Base-by-base conservation (phyloP, 225 moss, liverwort and hornwort species). In the Lunularia cruciata region DNA sequence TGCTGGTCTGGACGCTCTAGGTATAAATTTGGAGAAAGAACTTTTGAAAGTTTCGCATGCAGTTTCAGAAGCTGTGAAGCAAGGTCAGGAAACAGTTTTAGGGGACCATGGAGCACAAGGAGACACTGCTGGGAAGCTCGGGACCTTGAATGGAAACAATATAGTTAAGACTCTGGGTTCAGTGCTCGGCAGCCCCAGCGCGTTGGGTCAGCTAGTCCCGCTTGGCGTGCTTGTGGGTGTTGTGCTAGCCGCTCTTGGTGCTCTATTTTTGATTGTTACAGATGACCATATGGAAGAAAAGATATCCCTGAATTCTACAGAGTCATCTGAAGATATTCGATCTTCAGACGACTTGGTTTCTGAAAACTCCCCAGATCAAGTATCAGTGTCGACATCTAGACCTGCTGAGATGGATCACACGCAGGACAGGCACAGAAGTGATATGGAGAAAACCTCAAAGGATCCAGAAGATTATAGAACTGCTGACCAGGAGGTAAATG, bases 181-280 rank as follows among this genome's bases (percentile, higher is more conserved):
- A 32, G 89, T 81, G 5, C 67, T 91, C 66, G 77, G 90, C 65
- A 71, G 74, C 53, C 78, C 85, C 53, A 82, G 69, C 49, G 76
- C 85, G 52, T 63, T 98, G 70, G 78, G 86, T 62, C 67, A 72
- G 11, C 59, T 98, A 40, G 69, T 98, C 73, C 96, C 96, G 54
- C 36, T 87, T 39, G 96, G 96, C 80, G 85, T 98, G 34, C 85
- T 98, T 72, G 86, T 79, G 32, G 96, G 92, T 74, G 92, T 77
- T 40, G 89, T 98, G 28, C 70, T 98, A 74, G 90, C 92, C 60
- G 85, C 90, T 30, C 83, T 98, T 63, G 92, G 96, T 70, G 85
- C 92, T 63, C 46, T 77, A 18, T 92, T 86, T 66, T 67, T 98
- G 19, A 88, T 92, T 51, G 85, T 87, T 27, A 72, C 87, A 57